phyloP scores from a whole-genome alignment of 2,329 filamentous ascomycete species.

The Paecilomyces niveus region DNA sequence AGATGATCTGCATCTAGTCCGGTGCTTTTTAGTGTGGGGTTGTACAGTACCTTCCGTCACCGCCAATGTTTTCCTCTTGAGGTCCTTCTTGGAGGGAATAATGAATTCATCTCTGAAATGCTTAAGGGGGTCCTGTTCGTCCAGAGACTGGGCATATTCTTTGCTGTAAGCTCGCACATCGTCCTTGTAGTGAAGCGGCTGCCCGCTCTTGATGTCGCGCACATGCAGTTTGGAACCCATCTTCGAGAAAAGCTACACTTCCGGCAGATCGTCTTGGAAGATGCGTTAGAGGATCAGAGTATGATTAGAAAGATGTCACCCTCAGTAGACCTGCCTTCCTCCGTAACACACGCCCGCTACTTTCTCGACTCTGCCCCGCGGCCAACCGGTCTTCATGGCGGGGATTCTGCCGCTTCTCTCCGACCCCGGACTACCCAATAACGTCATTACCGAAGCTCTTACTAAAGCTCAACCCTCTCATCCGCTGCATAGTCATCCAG shows the following conservation, averaged over 20 bases:
- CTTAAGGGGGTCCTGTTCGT: slow-evolving; percentile 54
- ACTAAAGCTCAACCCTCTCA: slow-evolving; percentile 15
- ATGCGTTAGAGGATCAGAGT: background rate
- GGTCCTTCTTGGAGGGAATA: slow-evolving; percentile 65
- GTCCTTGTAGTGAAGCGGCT: slow-evolving; percentile 22
- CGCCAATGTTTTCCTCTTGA: slow-evolving; percentile 56
- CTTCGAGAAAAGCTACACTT: background rate
- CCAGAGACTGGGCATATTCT: slow-evolving; percentile 44
- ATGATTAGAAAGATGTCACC: background rate
- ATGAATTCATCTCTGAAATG: slow-evolving; percentile 64
- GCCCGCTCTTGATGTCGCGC: slow-evolving; percentile 18
- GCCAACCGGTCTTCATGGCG: background rate
- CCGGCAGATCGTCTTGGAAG: background rate
- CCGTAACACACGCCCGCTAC: background rate
- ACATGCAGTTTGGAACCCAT: slow-evolving; percentile 25
- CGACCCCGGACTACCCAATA: slow-evolving; percentile 21
- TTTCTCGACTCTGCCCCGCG: background rate
- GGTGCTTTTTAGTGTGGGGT: background rate
- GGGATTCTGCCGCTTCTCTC: slow-evolving; percentile 20
- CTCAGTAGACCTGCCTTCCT: background rate
- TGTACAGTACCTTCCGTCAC: slow-evolving; percentile 17
- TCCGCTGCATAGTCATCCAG: slow-evolving; percentile 1
- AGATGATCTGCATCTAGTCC: background rate
- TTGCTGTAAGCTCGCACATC: slow-evolving; percentile 27
- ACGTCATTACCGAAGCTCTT: slow-evolving; percentile 16